Evolutionary conservation across 106 monocot species (phyloP), one percentile per base, ranked within the genome.

Genomic region (Apostasia ramifera): DNA sequence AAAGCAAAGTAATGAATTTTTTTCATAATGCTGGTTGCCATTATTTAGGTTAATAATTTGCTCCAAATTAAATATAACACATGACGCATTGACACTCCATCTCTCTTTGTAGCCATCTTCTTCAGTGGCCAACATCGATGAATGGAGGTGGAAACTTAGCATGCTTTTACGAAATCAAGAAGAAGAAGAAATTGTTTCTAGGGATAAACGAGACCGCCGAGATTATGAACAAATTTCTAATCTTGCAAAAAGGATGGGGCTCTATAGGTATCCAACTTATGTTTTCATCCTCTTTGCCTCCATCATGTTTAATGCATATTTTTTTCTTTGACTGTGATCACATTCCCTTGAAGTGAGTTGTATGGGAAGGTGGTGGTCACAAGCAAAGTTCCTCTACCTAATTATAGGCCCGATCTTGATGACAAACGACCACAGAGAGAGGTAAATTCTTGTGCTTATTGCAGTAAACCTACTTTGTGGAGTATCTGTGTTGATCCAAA

Each of bases 81-180:
- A 52, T 52, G 1, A 57, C 37, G 5, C 37, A 8, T 57, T 1
- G 5, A 57, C 10, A 55, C 37, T 10, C 0, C 39, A 47, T 61
- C 6, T 14, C 44, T 68, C 5, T 53, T 37, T 75, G 59, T 62
- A 98, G 93, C 87, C 85, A 48, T 90, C 98, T 70, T 98, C 92
- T 57, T 90, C 93, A 1, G 90, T 98, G 66, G 90, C 90, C 53
- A 98, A 98, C 81, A 90, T 98, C 58, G 98, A 98, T 68, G 92
- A 93, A 57, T 98, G 98, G 98, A 93, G 98, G 69, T 98, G 93
- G 93, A 98, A 93, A 61, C 93, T 98, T 49, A 90, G 90, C 77
- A 71, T 98, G 87, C 93, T 98, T 49, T 75, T 90, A 74, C 89
- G 90, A 13, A 90, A 70, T 73, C 39, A 72, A 8, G 90, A 90